A percentile compares a stretch with the other conserved stretches of the same genome.
These are phyloP conservation scores for Gloeostereum incarnatum DNA, from an alignment of 768 basidiomycete species.

Conservation along the genomic window DNA sequence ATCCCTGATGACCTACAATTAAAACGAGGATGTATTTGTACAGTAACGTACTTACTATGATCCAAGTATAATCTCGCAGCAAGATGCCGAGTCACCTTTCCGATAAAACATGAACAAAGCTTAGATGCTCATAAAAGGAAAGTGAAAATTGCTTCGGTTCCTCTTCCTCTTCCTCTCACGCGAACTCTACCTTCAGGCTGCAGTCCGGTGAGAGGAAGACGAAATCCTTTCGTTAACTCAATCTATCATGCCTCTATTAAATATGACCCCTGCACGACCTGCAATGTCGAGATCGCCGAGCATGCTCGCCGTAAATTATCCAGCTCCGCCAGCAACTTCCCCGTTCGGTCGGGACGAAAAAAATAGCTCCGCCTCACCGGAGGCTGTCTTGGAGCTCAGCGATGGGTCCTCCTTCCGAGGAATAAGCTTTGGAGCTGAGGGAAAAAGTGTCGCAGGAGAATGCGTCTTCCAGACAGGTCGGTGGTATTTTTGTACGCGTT, in stretches of 20 bases:
- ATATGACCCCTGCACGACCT: conserved; percentile 9
- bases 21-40: no score
- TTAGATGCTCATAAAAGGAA: no score
- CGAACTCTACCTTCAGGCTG: conserved; percentile 21
- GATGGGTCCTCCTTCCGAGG: conserved; percentile 88
- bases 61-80: no score
- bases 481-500: conserved; percentile 14
- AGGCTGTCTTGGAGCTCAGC: conserved; percentile 78
- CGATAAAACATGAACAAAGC: no score
- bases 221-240: conserved; percentile 7
- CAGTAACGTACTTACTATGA: no score
- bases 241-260: conserved; percentile 2
- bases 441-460: conserved; percentile 90
- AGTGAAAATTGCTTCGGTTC: conserved; percentile 22
- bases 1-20: no score
- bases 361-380: conserved; percentile 15
- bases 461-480: conserved; percentile 99
- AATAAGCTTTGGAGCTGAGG: conserved; percentile 87
- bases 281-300: conserved; percentile 14
- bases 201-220: conserved; percentile 43
- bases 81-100: no score
- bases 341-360: no score
- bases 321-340: conserved; percentile 31
- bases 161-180: conserved; percentile 44
- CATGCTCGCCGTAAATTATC: conserved; percentile 32